Evolutionary conservation across 2,329 filamentous ascomycete species (phyloP), one percentile per base, ranked within the genome.

Genomic region (Verticillium tricorpus): DNA sequence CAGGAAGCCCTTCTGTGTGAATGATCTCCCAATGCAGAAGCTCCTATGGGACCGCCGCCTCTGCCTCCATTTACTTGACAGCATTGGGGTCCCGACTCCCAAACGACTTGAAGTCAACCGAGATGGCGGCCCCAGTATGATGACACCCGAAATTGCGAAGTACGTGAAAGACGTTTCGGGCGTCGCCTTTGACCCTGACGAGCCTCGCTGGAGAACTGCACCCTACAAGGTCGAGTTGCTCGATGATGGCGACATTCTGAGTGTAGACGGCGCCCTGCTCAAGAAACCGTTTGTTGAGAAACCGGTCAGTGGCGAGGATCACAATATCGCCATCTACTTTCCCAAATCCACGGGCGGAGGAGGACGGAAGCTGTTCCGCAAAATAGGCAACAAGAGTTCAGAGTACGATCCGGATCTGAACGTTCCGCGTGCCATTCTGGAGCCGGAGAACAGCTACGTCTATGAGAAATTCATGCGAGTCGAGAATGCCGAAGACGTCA

Each of bases 301-400:
- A 74, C 95, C 95, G 0, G 93, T 93, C n/a, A 97, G 92, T 71
- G 95, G 95, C 37, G 95, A 99, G 76, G 94, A 99, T 71, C 95
- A 99, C 78, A 99, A 99, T 73, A 97, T 99, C 69, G 90, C 96
- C 76, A 97, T 99, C 61, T 99, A 98, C 77, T 98, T 96, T 71
- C 92, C 94, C 25, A 90, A 89, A 65, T 90, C 91, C 52, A 85
- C 91, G 57, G 93, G 93, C 4, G 93, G 94, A 57, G 95, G 95
- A 63, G 96, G 93, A 31, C 85, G 96, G 62, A 91, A 94, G 67
- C 84, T 99, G 3, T 99, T 99, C 77, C 86, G 95, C 62, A 99
- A 99, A 76, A 91, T 99, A 69, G 96, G 96, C 70, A 99, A 99
- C 82, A 99, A 99, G 78, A 98, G 94, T 75, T 98, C 94, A 1